phyloP scores from a whole-genome alignment of 1,284 basidiomycete genomes.

The Apiotrichum sp. region DNA sequence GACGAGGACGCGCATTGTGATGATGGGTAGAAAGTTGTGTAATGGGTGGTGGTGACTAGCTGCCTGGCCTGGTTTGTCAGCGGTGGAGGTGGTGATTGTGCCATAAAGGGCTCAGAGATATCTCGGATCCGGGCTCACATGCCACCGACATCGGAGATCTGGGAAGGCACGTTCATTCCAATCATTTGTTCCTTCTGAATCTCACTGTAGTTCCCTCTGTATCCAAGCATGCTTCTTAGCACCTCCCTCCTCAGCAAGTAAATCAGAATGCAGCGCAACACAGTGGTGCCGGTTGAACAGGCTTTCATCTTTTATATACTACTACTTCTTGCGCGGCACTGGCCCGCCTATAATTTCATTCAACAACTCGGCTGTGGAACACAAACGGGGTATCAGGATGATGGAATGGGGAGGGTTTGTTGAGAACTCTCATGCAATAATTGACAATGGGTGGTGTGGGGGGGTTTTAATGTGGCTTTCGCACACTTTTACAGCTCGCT shows the following conservation, averaged over 20 bases:
- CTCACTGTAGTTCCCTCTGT: no score
- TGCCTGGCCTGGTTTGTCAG: no score
- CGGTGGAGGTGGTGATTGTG: no score
- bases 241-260: no score
- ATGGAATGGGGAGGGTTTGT: conserved; percentile 20
- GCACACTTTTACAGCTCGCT: conserved; percentile 25
- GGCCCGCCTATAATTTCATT: conserved; percentile 7
- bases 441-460: conserved; percentile 3
- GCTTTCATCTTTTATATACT: conserved; percentile 37
- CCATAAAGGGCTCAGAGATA: no score
- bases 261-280: neutral
- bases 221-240: no score
- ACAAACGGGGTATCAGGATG: conserved; percentile 21
- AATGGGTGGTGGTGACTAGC: no score
- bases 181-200: no score
- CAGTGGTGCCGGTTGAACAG: conserved; percentile 46
- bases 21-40: neutral
- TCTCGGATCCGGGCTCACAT: no score
- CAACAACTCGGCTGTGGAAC: conserved; percentile 18
- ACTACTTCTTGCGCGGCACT: conserved; percentile 8
- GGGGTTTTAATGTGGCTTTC: neutral
- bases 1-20: conserved; percentile 4
- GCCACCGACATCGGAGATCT: no score
- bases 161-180: no score
- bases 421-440: conserved; percentile 16